Base-by-base conservation (phyloP, 148 eudicot species). In the Persicaria tinctoria region DNA sequence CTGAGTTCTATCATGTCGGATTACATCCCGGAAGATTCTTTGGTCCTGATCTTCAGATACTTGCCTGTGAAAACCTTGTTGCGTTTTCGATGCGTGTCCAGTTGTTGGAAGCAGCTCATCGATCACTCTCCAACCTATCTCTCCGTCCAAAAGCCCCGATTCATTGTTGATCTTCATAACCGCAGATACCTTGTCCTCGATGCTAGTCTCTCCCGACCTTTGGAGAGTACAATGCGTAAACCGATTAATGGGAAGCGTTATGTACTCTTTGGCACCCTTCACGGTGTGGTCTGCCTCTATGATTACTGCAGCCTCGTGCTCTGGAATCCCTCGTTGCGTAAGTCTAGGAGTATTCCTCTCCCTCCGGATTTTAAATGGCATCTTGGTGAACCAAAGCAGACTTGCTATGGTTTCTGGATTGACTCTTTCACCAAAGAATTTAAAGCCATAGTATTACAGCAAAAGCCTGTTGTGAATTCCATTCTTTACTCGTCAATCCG, bases 51-150 rank as follows among this genome's bases (percentile, higher is more conserved):
- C 12, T 10, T 63, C 16, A 63, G 4, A 46, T 4, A 63, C 46
- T 63, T 63, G 46, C 46, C 69, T 38, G 69, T 63, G 46, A 63
- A 63, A 63, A 32, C 46, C 46, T 63, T 63, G 5, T 8, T 63
- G 8, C 46, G 46, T 3, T 32, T 11, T 12, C 69, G 69, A 63
- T 20, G 69, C 69, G 46, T 63, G 46, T 63, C 46, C 69, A 38
- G 32, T 11, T 9, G 69, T 1, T 63, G 69, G 69, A 63, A 38
- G 16, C 6, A 63, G 13, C 46, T 63, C 69, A 63, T 63, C 69
- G 69, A 63, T 32, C 38, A 32, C 69, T 63, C 69, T 11, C 46
- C 46, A 38, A 32, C 45, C 0, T 63, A 63, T 6, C 69, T 63
- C 16, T 10, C 46, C n/a, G 4, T 63, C 16, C 46, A 63, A 63